Percentiles rank a stretch among this genome's conserved stretches.
These are phyloP conservation scores for Exidia glandulosa DNA, from an alignment of 768 basidiomycete genomes.

Conservation along the genomic window DNA sequence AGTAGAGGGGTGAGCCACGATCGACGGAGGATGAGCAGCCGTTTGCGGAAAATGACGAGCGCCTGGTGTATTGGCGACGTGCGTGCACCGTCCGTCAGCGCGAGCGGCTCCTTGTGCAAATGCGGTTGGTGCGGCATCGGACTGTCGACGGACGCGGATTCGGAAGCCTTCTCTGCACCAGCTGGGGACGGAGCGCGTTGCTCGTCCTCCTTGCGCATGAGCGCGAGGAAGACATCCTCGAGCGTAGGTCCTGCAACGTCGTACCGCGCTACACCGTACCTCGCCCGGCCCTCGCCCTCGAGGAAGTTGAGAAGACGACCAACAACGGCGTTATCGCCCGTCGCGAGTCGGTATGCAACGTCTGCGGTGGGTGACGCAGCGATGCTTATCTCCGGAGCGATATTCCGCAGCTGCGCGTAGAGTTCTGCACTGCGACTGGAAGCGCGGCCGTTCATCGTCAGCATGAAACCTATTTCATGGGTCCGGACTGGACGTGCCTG, in stretches of 20 bases:
- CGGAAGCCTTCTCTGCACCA: constrained; percentile 15
- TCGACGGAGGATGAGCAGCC: constrained; percentile 47
- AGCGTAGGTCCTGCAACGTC: constrained; percentile 65
- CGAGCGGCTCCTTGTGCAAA: constrained; percentile 18
- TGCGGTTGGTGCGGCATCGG: constrained; percentile 8
- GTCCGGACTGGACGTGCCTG: constrained; percentile 13
- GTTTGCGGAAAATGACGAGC: constrained; percentile 63
- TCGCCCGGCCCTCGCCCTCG: constrained; percentile 28
- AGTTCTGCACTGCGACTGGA: too few species aligned
- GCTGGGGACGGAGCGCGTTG: constrained; percentile 14
- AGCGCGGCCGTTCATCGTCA: too few species aligned
- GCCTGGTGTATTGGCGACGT: constrained; percentile 54
- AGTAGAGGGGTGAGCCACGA: constrained; percentile 60
- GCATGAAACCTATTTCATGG: too few species aligned
- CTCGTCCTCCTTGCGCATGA: constrained; percentile 35
- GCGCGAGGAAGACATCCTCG: constrained; percentile 68
- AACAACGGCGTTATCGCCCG: constrained; percentile 45
- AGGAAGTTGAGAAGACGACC: constrained; percentile 45
- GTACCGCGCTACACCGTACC: constrained; percentile 37
- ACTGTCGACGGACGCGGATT: background rate
- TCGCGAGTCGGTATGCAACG: constrained; percentile 45
- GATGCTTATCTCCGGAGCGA: constrained; percentile 27
- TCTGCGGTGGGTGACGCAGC: constrained; percentile 28
- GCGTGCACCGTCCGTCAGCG: constrained; percentile 40
- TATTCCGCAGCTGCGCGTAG: constrained; percentile 28